These are phyloP conservation scores for Fusarium camptoceras DNA, from an alignment of 2,329 filamentous ascomycete species.

Conservation along the genomic window DNA sequence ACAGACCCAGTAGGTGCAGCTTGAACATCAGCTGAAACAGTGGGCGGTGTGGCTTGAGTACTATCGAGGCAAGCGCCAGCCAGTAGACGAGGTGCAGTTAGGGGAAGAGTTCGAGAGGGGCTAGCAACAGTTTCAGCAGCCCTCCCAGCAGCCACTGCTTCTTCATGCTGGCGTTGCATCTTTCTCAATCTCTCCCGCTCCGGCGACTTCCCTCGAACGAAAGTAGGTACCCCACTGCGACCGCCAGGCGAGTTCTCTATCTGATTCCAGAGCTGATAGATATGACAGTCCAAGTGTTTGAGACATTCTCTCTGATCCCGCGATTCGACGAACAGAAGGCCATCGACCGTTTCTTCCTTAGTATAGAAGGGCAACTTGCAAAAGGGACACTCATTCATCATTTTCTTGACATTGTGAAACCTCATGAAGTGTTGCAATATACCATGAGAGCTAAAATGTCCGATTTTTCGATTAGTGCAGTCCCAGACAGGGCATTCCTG, in stretches of 20 bases:
- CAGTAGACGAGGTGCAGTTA: neutral
- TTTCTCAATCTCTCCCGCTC: neutral
- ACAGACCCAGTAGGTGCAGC: neutral
- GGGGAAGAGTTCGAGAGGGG: neutral
- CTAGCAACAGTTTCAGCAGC: neutral
- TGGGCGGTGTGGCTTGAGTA: neutral
- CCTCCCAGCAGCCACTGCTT: neutral
- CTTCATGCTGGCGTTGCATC: neutral
- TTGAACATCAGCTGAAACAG: neutral
- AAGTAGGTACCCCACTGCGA: neutral
- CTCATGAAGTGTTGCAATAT: conserved; percentile 31
- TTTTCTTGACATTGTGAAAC: neutral
- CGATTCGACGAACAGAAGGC: neutral
- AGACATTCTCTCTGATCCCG: conserved; percentile 10
- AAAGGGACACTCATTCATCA: conserved; percentile 26
- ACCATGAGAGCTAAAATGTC: neutral
- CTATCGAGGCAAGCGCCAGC: neutral
- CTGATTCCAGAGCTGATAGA: conserved; percentile 35
- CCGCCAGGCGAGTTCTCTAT: neutral
- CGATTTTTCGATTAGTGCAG: conserved; percentile 8
- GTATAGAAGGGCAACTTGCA: conserved; percentile 24
- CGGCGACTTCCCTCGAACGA: neutral
- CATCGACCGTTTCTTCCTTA: neutral
- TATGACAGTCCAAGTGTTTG: conserved; percentile 41
- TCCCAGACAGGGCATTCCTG: conserved; percentile 1